Evolutionary conservation across 2,329 filamentous ascomycete genomes (phyloP).

Genomic region (Botrytis sinoallii): DNA sequence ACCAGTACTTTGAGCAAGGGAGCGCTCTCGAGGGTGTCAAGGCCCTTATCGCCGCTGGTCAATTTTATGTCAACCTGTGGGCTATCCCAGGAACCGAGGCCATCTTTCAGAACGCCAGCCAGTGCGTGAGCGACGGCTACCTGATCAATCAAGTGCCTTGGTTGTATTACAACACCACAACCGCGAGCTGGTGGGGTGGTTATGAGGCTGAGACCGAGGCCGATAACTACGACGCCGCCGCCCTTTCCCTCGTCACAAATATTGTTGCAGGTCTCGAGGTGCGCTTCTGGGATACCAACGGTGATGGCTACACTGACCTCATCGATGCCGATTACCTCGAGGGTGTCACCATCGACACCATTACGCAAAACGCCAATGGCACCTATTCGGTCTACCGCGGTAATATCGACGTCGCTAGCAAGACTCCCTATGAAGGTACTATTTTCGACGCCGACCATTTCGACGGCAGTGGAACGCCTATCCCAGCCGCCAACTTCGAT

Average conservation of each 20-base stretch:
- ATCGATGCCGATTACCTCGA: background rate
- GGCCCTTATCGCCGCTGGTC: no score
- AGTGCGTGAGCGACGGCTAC: no score
- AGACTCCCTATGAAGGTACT: background rate
- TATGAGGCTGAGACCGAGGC: background rate
- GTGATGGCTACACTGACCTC: background rate
- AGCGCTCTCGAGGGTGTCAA: background rate
- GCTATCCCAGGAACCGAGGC: no score
- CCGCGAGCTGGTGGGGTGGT: no score
- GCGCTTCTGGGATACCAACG: background rate
- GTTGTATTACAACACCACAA: no score
- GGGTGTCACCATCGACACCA: background rate
- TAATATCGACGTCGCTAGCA: background rate
- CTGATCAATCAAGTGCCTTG: no score
- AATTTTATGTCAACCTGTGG: no score
- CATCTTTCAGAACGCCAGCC: no score
- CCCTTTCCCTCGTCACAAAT: background rate
- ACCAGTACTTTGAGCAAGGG: background rate
- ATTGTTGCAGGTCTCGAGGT: background rate
- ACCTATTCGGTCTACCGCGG: background rate
- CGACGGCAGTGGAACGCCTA: background rate
- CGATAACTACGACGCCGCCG: background rate
- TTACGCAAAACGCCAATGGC: background rate
- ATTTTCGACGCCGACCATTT: background rate
- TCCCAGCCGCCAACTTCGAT: background rate